A percentile compares a stretch with the other conserved stretches of the same genome.
phyloP scores from a whole-genome alignment of 805 yeast species.

The Ogataea naganishii region DNA sequence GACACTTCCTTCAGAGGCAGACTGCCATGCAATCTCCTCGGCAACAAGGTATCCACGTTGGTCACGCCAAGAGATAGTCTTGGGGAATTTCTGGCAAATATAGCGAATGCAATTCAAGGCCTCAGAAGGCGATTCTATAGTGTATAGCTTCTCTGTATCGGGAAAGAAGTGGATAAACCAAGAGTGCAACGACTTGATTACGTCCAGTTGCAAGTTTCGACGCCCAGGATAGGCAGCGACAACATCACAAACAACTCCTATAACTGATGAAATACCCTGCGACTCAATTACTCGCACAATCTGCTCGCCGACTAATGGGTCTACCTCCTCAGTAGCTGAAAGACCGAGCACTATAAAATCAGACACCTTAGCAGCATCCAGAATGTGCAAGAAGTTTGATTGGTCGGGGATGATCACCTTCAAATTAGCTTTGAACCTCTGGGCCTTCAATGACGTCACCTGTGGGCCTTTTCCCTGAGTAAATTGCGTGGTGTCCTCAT shows the following conservation, averaged over 20 bases:
- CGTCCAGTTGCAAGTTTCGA: constrained; percentile 68
- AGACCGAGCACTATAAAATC: constrained; percentile 88
- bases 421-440: constrained; percentile 66
- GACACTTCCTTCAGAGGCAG: constrained; percentile 19
- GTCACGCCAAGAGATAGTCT: constrained; percentile 85
- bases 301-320: constrained; percentile 74
- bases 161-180: constrained; percentile 75
- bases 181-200: constrained; percentile 53
- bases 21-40: constrained; percentile 43
- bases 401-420: constrained; percentile 69
- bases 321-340: constrained; percentile 81
- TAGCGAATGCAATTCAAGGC: constrained; percentile 64
- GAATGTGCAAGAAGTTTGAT: constrained; percentile 52
- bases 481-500: constrained; percentile 22
- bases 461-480: constrained; percentile 32
- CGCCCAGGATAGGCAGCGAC: constrained; percentile 59
- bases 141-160: constrained; percentile 66
- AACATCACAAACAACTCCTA: constrained; percentile 73
- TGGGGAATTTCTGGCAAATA: constrained; percentile 81
- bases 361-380: constrained; percentile 84
- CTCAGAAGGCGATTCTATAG: constrained; percentile 61
- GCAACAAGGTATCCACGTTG: constrained; percentile 83
- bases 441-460: constrained; percentile 42
- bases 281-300: constrained; percentile 79
- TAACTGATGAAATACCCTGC: constrained; percentile 82